Base-by-base conservation (phyloP, 495 filamentous ascomycete species). In the Penicillium goetzii region DNA sequence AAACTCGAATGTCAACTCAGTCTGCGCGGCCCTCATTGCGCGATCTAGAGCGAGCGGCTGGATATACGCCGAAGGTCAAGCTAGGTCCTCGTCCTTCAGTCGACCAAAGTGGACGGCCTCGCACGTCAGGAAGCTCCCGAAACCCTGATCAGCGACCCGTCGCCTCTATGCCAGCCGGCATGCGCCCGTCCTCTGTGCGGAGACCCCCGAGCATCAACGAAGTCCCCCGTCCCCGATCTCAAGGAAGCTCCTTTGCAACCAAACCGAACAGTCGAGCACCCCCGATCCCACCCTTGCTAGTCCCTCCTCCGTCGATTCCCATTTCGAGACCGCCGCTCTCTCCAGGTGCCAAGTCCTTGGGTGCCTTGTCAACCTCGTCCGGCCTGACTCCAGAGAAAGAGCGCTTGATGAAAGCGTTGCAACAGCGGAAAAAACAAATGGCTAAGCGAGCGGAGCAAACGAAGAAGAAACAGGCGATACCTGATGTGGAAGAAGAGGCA, bases 401-500 rank as follows among this genome's bases (percentile, higher is more conserved):
- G 66, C 85, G 93, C 64, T 80, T 99, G 61, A 91, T 96, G 92
- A 97, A 94, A 79, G 94, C 95, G 6, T 82, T 97, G 73, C 90
- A 98, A 66, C 78, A 97, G 49, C 84, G 95, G 41, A 93, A 92
- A 75, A 92, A 90, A 69, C 88, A 91, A 66, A 80, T 87, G 81
- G 84, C 77, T 19, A 82, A 77, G 58, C 70, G 72, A 41, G 71
- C 74, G n/a, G 72, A 76, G 30, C 71, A 76, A 57, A 70, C 62
- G 43, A 78, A 73, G 60, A 72, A 68, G 43, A 74, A 64, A 45
- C 66, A 78, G 49, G 57, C 62, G 60, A 65, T 64, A 60, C 57
- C 52, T 52, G 74, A 64, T 41, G 57, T 40, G 58, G 58, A 67
- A 19, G 56, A 65, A 56, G 43, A 67, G 23, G 19, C 60, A 10